Evolutionary conservation across 768 basidiomycete species (phyloP), one percentile per base, ranked within the genome.

Genomic region (Hygrophorus russula): DNA sequence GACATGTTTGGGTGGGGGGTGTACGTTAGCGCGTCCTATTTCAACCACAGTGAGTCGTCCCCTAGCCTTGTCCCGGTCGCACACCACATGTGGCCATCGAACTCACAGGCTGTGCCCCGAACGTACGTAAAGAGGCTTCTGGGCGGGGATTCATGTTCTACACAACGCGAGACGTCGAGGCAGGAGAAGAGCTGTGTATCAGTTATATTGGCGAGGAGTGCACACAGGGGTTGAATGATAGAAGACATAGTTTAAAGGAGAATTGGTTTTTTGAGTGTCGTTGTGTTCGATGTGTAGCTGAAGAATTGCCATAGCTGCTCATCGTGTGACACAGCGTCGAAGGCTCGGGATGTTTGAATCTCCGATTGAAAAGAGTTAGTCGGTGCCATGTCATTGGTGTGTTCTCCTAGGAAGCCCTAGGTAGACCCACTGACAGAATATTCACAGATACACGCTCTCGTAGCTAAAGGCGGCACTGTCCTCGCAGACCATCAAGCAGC

Each of bases 401-500:
- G 43, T 36, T 24, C 10, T 5, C 14, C 24, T 43, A 7, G 15
- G 4, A 24, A 8, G 24, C 6, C 34, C 31, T 27, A 9, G n/a
- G n/a, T 5, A 12, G 29, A 14, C 12, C 8, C 18, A 3, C 36
- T 39, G 8, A 39, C 15, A 36, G 14, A n/a, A 17, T 28, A 4
- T 4, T n/a, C 8, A 7, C 40, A 86, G 83, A 82, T 93, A 50
- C 88, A 92, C 50, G 84, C 87, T 31, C 70, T 92, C 36, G 82
- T 96, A 4, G 82, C 91, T 31, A 71, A 77, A 55, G 88, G 80
- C 0, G 51, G 80, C 8, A 78, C 74, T 13, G 81, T 97, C 49
- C 72, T 96, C n/a, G 90, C 87, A 13, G 90, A 93, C 56, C 81
- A 90, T 59, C 78, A 83, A 53, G 75, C 74, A 7, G 86, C 82